Conservation (phyloP, 805 yeast genomes). For the Metahyphopichia silvanorum region DNA sequence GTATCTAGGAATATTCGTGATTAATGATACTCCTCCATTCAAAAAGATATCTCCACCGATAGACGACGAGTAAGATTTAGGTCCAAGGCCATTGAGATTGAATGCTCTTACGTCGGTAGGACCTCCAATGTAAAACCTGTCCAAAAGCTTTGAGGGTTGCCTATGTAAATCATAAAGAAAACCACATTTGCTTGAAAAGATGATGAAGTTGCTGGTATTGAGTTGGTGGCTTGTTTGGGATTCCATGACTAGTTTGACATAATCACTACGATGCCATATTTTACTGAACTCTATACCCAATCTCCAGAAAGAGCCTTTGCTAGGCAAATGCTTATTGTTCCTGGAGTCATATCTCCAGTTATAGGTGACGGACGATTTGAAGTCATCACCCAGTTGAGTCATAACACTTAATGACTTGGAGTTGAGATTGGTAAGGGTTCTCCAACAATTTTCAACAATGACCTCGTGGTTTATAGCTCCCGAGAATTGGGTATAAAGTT, state of each 20-base stretch:
- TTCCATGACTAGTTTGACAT: slow-evolving; percentile 41
- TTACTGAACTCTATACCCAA: slow-evolving; percentile 36
- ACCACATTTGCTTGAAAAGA: slow-evolving; percentile 32
- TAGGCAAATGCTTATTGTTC: slow-evolving; percentile 41
- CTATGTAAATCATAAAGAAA: slow-evolving; percentile 26
- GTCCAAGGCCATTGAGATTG: slow-evolving; percentile 51
- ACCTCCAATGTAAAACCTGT: slow-evolving; percentile 56
- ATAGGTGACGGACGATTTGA: slow-evolving; percentile 43
- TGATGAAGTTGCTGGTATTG: slow-evolving; percentile 14
- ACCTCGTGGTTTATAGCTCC: slow-evolving; percentile 46
- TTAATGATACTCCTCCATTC: slow-evolving; percentile 43
- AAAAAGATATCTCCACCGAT: slow-evolving; percentile 52
- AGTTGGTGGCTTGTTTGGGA: slow-evolving; percentile 29
- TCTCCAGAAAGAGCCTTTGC: slow-evolving; percentile 35
- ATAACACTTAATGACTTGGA: slow-evolving; percentile 29
- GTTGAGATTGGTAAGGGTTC: slow-evolving; percentile 26
- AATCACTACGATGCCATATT: slow-evolving; percentile 25
- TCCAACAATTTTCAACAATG: slow-evolving; percentile 41
- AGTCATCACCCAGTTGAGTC: slow-evolving; percentile 42
- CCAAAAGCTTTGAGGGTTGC: slow-evolving; percentile 39
- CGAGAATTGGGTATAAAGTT: slow-evolving; percentile 32
- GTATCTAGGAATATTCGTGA: slow-evolving; percentile 41
- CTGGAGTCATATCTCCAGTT: slow-evolving; percentile 43
- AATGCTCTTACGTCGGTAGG: slow-evolving; percentile 58
- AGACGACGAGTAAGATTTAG: slow-evolving; percentile 46